Percentiles rank a stretch among this genome's conserved stretches.
phyloP scores from a whole-genome alignment of 495 filamentous ascomycete genomes.

The Peziza echinospora region DNA sequence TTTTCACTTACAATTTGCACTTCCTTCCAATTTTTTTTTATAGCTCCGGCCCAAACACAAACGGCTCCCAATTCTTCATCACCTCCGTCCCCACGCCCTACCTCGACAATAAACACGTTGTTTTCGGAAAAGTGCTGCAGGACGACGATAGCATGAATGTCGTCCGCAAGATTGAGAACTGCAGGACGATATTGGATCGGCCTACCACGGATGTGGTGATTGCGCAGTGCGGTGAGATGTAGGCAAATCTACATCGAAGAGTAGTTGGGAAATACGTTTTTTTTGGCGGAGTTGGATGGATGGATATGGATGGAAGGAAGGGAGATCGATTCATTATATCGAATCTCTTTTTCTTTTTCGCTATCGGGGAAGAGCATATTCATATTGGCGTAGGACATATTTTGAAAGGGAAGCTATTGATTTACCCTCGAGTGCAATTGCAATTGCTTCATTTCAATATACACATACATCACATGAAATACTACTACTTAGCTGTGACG shows the following conservation, averaged over 20 bases:
- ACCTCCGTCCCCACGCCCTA: conserved; percentile 69
- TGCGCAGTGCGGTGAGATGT: conserved; percentile 79
- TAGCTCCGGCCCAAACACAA: conserved; percentile 86
- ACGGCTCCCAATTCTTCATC: conserved; percentile 96
- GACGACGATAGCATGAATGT: conserved; percentile 50
- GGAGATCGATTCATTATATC: background rate
- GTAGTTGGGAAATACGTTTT: background rate
- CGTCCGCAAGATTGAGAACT: conserved; percentile 70
- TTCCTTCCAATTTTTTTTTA: background rate
- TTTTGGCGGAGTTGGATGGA: too few relatives aligned
- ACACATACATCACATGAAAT: too few relatives aligned
- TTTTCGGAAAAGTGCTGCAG: conserved; percentile 77
- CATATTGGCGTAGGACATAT: background rate
- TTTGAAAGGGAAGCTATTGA: background rate
- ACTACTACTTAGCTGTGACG: too few relatives aligned
- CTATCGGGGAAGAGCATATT: background rate
- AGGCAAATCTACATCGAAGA: too few relatives aligned
- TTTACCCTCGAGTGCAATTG: too few relatives aligned
- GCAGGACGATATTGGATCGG: conserved; percentile 57
- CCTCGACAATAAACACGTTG: conserved; percentile 85
- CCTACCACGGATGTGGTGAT: conserved; percentile 73
- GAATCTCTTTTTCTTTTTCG: background rate
- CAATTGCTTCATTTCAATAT: too few relatives aligned
- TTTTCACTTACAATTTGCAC: too few relatives aligned
- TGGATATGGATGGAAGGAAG: background rate